These are phyloP conservation scores for Ceratobasidium sp. DNA, from an alignment of 1,284 basidiomycete species.

Conservation along the genomic window DNA sequence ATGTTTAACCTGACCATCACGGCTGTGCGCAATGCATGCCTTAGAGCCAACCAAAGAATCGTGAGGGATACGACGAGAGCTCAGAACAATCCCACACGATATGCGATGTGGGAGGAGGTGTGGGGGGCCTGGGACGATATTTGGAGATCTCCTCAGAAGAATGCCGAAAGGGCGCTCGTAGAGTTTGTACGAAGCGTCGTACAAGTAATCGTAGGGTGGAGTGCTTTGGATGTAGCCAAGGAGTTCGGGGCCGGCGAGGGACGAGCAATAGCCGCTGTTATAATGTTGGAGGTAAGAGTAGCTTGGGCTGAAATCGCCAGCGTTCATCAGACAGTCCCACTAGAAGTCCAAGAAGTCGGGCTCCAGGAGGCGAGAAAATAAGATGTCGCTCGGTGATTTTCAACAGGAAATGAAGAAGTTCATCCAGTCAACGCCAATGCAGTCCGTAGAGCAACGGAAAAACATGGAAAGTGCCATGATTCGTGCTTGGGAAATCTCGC, in stretches of 20 bases:
- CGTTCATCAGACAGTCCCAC: neutral
- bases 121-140: constrained; percentile 15
- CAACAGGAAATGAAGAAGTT: constrained; percentile 12
- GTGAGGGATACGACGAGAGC: neutral
- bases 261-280: neutral
- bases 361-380: neutral
- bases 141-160: neutral
- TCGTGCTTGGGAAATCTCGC: constrained; percentile 15
- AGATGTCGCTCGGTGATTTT: constrained; percentile 1
- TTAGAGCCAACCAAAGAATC: neutral
- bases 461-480: constrained; percentile 9
- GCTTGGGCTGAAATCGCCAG: too few species aligned
- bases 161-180: neutral
- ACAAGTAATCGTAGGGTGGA: constrained; percentile 14
- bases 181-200: constrained; percentile 10
- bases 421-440: neutral
- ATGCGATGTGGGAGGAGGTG: constrained; percentile 25
- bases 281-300: constrained; percentile 2
- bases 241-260: neutral
- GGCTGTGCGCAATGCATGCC: neutral
- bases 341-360: neutral
- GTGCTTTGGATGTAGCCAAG: constrained; percentile 8
- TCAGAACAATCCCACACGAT: constrained; percentile 21
- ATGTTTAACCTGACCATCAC: constrained; percentile 14
- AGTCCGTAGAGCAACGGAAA: neutral